Evolutionary conservation across 108 stramenopile genomes (phyloP), one percentile per base, ranked within the genome.

Genomic region (Pseudonitzschia pungens): DNA sequence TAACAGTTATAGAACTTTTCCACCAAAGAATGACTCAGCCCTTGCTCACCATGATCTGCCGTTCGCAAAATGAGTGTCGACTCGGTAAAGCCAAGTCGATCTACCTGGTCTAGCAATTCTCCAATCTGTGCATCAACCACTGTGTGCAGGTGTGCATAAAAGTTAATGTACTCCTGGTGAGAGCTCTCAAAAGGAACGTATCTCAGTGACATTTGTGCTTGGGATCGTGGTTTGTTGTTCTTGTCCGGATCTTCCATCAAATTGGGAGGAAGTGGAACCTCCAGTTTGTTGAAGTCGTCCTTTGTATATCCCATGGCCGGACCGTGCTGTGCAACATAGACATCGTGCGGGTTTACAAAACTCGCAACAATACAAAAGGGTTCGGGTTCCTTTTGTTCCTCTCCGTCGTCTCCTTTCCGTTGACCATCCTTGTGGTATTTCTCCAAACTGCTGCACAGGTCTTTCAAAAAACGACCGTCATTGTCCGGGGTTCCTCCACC

Each of bases 341-440:
- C 83, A 72, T 87, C 86, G 48, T 87, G 86, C 18, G 86, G 86
- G 65, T 87, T 87, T 20, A 87, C 83, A 62, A 87, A 79, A 36
- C 82, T 83, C 7, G 79, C 83, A 9, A 87, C 74, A 14, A 87
- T 75, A 48, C 72, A 84, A 65, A 84, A 87, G 42, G 86, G 86
- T 53, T 84, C 59, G 44, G 22, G 2, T 40, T 26, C 36, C 7
- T 14, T 36, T 28, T 48, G 21, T 55, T 10, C 26, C n/a, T 3
- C n/a, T 55, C 20, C 54, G 9, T 22, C 20, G 26, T 55, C 24
- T 43, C 58, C 33, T 67, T 33, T 32, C 24, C 7, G 36, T 18
- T 26, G 41, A 51, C 26, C 22, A 59, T 44, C 10, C 3, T 44
- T 16, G 20, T 31, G 32, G 33, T 62, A 62, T 62, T 62, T 15